Percentiles rank a stretch among this genome's conserved stretches.
These are phyloP conservation scores for Gastrolobium villosum DNA, from an alignment of 306 rosid genomes.

Conservation along the genomic window DNA sequence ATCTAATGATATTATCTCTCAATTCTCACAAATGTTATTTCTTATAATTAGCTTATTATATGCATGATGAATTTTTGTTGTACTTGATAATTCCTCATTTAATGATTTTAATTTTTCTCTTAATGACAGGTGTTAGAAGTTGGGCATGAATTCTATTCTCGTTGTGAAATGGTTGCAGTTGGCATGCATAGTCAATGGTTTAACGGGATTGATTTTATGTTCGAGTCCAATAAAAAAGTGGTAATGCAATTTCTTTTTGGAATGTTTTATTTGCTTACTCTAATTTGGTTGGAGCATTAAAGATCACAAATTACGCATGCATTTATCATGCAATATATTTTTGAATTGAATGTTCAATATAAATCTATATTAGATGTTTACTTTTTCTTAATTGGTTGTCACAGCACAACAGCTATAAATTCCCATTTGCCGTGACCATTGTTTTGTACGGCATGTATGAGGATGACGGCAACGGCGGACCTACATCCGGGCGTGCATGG, in stretches of 20 bases:
- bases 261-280: background rate
- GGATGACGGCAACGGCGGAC: too few relatives aligned
- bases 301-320: constrained; percentile 3
- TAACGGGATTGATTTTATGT: constrained; percentile 94
- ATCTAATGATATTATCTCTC: background rate
- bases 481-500: too few relatives aligned
- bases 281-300: background rate
- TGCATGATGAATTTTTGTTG: background rate
- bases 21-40: background rate
- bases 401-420: constrained; percentile 61
- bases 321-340: background rate
- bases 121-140: constrained; percentile 78
- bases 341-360: constrained; percentile 15
- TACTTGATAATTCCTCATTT: background rate
- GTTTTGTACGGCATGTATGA: constrained; percentile 97
- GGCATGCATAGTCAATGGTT: constrained; percentile 98
- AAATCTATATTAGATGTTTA: background rate
- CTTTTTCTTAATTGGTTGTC: constrained; percentile 40
- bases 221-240: constrained; percentile 65
- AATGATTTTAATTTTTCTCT: constrained; percentile 40
- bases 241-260: constrained; percentile 56
- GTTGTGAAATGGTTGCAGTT: constrained; percentile 96
- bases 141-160: constrained; percentile 95
- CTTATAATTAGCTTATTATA: background rate
- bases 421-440: constrained; percentile 89